These are phyloP conservation scores for Xylaria sp. DNA, from an alignment of 2,329 filamentous ascomycete species.

Conservation along the genomic window DNA sequence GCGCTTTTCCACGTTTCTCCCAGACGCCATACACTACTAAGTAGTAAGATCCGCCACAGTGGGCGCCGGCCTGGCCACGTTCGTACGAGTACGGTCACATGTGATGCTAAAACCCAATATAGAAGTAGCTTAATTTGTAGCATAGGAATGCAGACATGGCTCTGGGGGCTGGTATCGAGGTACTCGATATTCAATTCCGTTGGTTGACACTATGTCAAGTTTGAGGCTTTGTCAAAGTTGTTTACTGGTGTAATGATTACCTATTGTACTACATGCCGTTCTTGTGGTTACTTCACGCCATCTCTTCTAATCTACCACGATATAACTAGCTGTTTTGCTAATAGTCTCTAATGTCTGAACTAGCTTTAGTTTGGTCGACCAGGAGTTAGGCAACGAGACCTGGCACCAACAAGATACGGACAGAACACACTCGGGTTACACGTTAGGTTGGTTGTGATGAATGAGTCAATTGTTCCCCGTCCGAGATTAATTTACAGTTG, in stretches of 20 bases:
- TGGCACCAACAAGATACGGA: not conserved
- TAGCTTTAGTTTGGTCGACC: not conserved
- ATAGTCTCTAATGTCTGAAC: not conserved
- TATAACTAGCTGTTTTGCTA: not conserved
- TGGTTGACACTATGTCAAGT: constrained; percentile 10
- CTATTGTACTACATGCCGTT: not conserved
- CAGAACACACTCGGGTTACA: not conserved
- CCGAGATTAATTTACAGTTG: constrained; percentile 9
- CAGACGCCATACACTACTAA: not conserved
- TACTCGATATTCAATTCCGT: not conserved
- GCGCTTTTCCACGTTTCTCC: constrained; percentile 12
- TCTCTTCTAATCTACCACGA: not conserved
- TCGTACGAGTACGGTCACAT: constrained; percentile 25
- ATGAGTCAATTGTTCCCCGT: constrained; percentile 7
- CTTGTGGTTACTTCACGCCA: not conserved
- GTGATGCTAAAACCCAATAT: constrained; percentile 14
- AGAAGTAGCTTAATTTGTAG: not conserved
- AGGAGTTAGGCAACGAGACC: not conserved
- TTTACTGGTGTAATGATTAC: not conserved
- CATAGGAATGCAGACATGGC: constrained; percentile 7
- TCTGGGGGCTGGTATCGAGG: constrained; percentile 1
- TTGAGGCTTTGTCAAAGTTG: not conserved
- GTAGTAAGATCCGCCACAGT: constrained; percentile 14
- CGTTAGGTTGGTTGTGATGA: not conserved
- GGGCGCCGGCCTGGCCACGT: constrained; percentile 13